A percentile compares a stretch with the other conserved stretches of the same genome.
Conservation (phyloP, 768 basidiomycete genomes). For the Russula griseocarnosa region DNA sequence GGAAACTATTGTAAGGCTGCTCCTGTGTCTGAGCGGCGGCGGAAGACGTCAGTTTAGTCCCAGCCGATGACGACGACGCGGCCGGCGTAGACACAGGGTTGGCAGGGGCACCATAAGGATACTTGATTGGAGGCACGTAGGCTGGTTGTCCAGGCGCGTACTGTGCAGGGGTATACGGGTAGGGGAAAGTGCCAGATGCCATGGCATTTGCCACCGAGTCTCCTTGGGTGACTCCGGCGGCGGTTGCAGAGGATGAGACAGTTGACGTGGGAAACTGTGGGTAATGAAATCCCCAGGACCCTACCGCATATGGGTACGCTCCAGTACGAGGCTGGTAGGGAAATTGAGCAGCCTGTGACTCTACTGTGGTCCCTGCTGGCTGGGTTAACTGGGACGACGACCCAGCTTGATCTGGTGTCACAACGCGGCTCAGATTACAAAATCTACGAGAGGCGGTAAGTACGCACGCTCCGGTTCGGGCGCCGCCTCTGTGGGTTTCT, state of each 20-base stretch:
- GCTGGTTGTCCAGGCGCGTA: slow-evolving; percentile 9
- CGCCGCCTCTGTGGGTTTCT: slow-evolving; percentile 59
- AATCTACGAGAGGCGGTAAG: not conserved
- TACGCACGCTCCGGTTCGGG: slow-evolving; percentile 47
- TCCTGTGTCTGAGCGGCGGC: slow-evolving; percentile 2
- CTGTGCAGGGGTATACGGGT: slow-evolving; percentile 17
- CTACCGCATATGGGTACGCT: slow-evolving; percentile 6
- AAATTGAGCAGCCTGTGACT: slow-evolving; percentile 1
- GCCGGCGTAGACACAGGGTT: not conserved
- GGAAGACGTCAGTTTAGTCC: not conserved
- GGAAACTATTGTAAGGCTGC: slow-evolving; percentile 12
- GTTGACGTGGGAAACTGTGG: slow-evolving; percentile 2
- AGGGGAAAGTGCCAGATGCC: slow-evolving; percentile 17
- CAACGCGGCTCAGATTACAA: slow-evolving; percentile 7
- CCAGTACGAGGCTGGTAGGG: slow-evolving; percentile 13
- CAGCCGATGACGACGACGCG: not conserved
- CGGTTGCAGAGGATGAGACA: not conserved
- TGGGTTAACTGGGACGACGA: slow-evolving; percentile 5
- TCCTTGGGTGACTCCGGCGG: slow-evolving; percentile 4
- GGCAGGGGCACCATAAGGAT: slow-evolving; percentile 23
- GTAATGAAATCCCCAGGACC: slow-evolving; percentile 20
- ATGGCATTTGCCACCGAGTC: slow-evolving; percentile 6
- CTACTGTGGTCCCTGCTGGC: not conserved
- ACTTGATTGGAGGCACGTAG: slow-evolving; percentile 26
- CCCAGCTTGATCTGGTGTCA: slow-evolving; percentile 4